Conservation (phyloP, 202 grass and related monocot genomes). For the Elaeis oleifera region DNA sequence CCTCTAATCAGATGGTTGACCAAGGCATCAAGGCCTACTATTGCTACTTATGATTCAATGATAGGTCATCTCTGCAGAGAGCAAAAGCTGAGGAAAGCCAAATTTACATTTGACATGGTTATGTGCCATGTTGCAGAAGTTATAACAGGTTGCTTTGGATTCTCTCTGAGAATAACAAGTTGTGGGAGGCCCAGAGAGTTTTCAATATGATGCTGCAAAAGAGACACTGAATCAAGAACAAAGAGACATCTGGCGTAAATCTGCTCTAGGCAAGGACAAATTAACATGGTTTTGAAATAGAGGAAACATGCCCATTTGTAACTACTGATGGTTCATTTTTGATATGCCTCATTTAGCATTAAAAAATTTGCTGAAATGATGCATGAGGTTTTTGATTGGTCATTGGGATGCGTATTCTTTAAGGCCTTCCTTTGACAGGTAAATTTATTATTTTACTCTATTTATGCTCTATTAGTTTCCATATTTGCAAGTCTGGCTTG, state of each 20-base stretch:
- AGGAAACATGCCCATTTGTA: conserved; percentile 6
- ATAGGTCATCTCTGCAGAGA: conserved; percentile 24
- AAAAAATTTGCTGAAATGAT: no score
- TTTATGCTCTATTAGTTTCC: no score
- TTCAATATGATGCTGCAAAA: no score
- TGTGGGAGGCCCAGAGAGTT: no score
- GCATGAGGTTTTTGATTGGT: no score
- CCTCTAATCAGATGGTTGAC: conserved; percentile 28
- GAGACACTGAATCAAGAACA: conserved; percentile 12
- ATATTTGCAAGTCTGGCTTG: no score
- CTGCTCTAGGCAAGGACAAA: conserved; percentile 9
- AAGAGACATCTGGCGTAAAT: conserved; percentile 8
- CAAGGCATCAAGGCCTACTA: conserved; percentile 14
- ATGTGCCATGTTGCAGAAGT: no score
- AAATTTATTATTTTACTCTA: no score
- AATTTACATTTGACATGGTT: conserved; percentile 12
- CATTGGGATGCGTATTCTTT: no score
- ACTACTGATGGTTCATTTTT: background rate
- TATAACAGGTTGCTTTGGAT: no score
- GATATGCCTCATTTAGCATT: background rate
- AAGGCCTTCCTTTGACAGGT: no score
- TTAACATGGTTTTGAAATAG: conserved; percentile 18
- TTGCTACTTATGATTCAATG: conserved; percentile 27
- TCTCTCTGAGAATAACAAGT: no score
- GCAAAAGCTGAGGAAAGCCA: conserved; percentile 15